Conservation (phyloP, 116 monocot genomes). For the Zostera marina region DNA sequence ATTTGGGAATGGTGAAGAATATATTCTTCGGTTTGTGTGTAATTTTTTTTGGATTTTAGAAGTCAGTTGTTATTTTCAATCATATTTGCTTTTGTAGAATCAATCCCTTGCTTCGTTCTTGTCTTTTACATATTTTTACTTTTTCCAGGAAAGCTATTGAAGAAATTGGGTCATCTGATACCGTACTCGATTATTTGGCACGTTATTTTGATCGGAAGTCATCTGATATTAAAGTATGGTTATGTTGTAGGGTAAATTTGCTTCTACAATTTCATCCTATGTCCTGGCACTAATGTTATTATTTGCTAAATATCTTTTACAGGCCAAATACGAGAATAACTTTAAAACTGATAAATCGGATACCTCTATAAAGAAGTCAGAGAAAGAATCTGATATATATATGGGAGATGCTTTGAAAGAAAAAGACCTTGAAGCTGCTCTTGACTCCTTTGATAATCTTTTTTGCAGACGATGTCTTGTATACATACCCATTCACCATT, state of each 20-base stretch:
- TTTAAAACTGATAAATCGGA: constrained; percentile 21
- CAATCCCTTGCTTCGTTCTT: background rate
- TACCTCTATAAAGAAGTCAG: constrained; percentile 24
- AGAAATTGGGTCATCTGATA: constrained; percentile 14
- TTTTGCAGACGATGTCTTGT: constrained; percentile 89
- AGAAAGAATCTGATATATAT: constrained; percentile 19
- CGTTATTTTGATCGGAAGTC: constrained; percentile 11
- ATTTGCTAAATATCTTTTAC: constrained; percentile 40
- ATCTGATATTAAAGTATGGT: constrained; percentile 11
- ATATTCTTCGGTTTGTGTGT: constrained; percentile 63
- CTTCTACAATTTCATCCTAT: constrained; percentile 8
- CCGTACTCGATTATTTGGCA: constrained; percentile 8
- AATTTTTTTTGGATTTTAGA: background rate
- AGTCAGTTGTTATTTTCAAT: background rate
- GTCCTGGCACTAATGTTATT: background rate
- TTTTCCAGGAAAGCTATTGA: constrained; percentile 15
- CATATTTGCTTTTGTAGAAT: background rate
- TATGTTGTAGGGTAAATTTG: background rate
- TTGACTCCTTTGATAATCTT: constrained; percentile 97
- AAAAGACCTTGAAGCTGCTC: constrained; percentile 89
- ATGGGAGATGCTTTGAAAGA: constrained; percentile 40
- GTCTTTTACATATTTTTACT: background rate
- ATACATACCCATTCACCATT: constrained; percentile 11
- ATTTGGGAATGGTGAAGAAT: constrained; percentile 75
- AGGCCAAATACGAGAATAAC: constrained; percentile 72